Evolutionary conservation across 257 asterid genomes (phyloP), one percentile per base, ranked within the genome.

Genomic region (Leptodermis oblonga): DNA sequence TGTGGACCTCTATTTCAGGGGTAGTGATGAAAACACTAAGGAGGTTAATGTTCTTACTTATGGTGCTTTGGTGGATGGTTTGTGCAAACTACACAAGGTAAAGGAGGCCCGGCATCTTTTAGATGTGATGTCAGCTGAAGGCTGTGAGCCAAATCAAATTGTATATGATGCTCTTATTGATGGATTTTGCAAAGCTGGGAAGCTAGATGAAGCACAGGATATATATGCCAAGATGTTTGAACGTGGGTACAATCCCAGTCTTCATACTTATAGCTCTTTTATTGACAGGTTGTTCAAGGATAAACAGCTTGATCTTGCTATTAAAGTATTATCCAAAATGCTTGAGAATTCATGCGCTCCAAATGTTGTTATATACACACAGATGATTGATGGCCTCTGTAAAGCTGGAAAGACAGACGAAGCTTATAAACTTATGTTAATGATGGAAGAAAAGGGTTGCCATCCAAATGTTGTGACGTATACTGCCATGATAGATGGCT

Each of bases 391-490:
- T 79, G 99, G 99, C 55, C 92, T 90, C 65, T 90, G 95, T 71
- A 90, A 93, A 85, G 86, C 79, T 37, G 99, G 97, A 77, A 93
- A 93, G 77, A 85, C 86, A 26, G 87, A 76, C 70, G 99, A 88
- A 86, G 99, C 99, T 31, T 79, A 85, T 81, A 93, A 86, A 75
- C 82, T 93, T 71, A 84, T 90, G 91, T 43, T 87, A 82, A 93
- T 88, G 99, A 90, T 93, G 97, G 96, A 93, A 77, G 96, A 93
- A 69, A 93, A 88, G 78, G 96, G 96, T 52, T 90, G 97, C 74
- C 82, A 80, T 25, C 99, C 97, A 49, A 90, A 87, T 76, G 99
- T 93, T 58, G 96, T 93, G 77, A 90, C 99, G 30, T 93, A 88
- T 74, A 93, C 97, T 18, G 95, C 97, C 65, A 93, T 93, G 96